Base-by-base conservation (phyloP, 2,329 filamentous ascomycete genomes). In the Cytospora chrysosperma region DNA sequence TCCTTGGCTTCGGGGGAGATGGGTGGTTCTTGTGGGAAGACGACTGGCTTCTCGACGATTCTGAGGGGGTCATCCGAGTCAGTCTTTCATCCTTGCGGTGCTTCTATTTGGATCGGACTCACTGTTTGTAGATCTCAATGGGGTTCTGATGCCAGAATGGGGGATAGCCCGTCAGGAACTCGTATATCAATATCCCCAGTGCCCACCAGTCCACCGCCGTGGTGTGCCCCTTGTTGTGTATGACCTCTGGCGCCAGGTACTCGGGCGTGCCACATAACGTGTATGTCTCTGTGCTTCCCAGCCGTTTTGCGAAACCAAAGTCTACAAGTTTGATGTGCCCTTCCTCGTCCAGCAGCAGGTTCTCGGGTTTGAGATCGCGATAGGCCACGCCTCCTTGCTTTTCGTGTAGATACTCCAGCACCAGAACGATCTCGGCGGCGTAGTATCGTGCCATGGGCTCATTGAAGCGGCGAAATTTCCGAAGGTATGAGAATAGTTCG, bases 121-220 rank as follows among this genome's bases (percentile, higher is more conserved):
- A 88, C 86, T 89, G 87, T 74, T 92, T 91, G 77, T 94, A 94
- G 64, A 94, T 94, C 74, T 93, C 91, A 68, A 94, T 91, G 1
- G 91, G 91, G 68, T 93, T 94, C 68, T 91, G 88, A 72, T 93
- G 88, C 90, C 91, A 95, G 73, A 94, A 95, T 0, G 91, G 91
- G 17, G 91, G 91, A 72, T 93, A 93, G 30, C 91, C 91, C 12
- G 91, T 92, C 56, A 94, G 78, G 72, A 94, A 94, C 73, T 95
- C 91, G 75, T 92, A 94, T 64, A 94, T 88, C 62, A 95, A 76
- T 68, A 94, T 93, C 28, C 91, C 91, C 69, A 95, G 81, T 0
- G 91, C 91, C 91, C 91, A 94, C 91, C 91, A 94, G 78, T 94
- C 91, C 40, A 94, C 91, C 17, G 91, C 90, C 2, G 85, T 87